Conservation (phyloP, 768 basidiomycete genomes). For the Boletus patriciae region DNA sequence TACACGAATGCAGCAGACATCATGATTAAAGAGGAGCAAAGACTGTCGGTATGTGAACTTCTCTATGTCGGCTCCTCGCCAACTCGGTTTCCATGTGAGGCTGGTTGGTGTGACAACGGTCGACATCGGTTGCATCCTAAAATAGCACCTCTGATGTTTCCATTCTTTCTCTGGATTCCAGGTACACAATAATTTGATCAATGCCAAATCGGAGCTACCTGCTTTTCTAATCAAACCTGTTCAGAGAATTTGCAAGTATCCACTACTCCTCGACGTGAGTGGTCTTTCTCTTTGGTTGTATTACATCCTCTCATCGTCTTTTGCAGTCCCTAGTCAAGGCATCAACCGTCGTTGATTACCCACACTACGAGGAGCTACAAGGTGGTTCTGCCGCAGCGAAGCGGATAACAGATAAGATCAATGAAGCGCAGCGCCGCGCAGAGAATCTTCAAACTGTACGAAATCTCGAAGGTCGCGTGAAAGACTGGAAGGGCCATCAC, state of each 20-base stretch:
- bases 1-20: slow-evolving; percentile 86
- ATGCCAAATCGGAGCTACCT: slow-evolving; percentile 88
- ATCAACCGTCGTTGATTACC: slow-evolving; percentile 59
- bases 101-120: slow-evolving; percentile 29
- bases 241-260: slow-evolving; percentile 98
- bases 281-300: slow-evolving; percentile 10
- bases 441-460: slow-evolving; percentile 91
- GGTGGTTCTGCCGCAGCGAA: slow-evolving; percentile 83
- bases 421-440: slow-evolving; percentile 88
- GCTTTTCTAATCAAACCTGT: slow-evolving; percentile 99
- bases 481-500: slow-evolving; percentile 99
- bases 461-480: slow-evolving; percentile 81
- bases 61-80: slow-evolving; percentile 3
- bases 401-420: slow-evolving; percentile 93
- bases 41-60: slow-evolving; percentile 66
- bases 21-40: slow-evolving; percentile 83
- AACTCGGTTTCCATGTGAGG: slow-evolving; percentile 15
- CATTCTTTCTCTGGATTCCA: slow-evolving; percentile 30
- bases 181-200: slow-evolving; percentile 82
- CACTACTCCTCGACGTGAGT: slow-evolving; percentile 85
- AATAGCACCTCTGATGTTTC: slow-evolving; percentile 23
- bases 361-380: slow-evolving; percentile 77
- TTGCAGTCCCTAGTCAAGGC: slow-evolving; percentile 74
- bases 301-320: slow-evolving; percentile 5
- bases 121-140: slow-evolving; percentile 10